Evolutionary conservation across 345 rosid genomes (phyloP).

Genomic region (Ricinus communis): DNA sequence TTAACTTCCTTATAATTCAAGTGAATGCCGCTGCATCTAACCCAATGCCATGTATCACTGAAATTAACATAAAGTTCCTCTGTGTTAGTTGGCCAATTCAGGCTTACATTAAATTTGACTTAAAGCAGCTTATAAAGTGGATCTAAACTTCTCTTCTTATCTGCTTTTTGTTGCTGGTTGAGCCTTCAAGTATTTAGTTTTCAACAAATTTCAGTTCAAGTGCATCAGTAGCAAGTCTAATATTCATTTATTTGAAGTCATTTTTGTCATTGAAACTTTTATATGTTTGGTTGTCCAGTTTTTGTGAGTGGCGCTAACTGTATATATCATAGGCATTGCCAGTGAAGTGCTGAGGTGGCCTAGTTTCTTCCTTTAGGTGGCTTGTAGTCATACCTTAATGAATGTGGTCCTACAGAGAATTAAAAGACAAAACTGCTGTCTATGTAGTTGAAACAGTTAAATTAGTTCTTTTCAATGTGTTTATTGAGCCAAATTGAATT

Average conservation of each 20-base stretch:
- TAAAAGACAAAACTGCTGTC: not conserved
- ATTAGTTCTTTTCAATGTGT: not conserved
- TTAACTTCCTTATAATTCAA: too few relatives aligned
- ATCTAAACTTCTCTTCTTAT: too few relatives aligned
- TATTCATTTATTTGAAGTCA: not conserved
- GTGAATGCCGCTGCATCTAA: too few relatives aligned
- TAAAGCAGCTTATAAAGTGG: too few relatives aligned
- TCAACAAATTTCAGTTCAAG: constrained; percentile 2
- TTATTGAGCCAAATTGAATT: not conserved
- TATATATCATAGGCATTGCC: not conserved
- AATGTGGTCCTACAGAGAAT: not conserved
- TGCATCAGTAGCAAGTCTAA: constrained; percentile 6
- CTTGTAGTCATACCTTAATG: not conserved
- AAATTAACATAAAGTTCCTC: too few relatives aligned
- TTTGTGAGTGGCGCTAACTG: not conserved
- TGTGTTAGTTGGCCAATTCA: too few relatives aligned
- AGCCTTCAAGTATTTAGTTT: not conserved
- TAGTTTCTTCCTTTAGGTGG: too few relatives aligned
- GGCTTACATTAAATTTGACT: too few relatives aligned
- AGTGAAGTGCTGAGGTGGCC: not conserved
- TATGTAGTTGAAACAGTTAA: not conserved
- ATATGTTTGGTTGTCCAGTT: not conserved
- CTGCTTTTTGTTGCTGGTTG: too few relatives aligned
- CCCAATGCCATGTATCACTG: too few relatives aligned
- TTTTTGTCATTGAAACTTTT: not conserved